These are phyloP conservation scores for Cardiospermum halicacabum DNA, from an alignment of 345 rosid species.

Conservation along the genomic window DNA sequence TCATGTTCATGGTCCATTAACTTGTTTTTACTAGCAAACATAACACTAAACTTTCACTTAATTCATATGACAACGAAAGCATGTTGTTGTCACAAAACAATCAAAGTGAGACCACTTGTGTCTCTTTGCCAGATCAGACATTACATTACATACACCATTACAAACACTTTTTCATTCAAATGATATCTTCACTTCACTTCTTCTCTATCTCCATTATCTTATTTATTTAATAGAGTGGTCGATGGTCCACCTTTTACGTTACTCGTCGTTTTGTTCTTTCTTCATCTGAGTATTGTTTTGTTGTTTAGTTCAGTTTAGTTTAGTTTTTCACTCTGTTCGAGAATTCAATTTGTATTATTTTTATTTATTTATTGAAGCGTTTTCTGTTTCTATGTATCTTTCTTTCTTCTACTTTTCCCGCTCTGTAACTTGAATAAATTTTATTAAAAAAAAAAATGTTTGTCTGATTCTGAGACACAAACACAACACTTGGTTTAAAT, in stretches of 20 bases:
- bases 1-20: neutral
- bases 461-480: neutral
- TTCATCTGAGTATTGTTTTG: constrained; percentile 32
- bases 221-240: neutral
- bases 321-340: constrained; percentile 39
- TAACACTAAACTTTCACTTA: too few relatives aligned
- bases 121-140: neutral
- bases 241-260: constrained; percentile 23
- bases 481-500: too few relatives aligned
- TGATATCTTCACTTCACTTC: neutral
- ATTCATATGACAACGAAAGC: constrained; percentile 21
- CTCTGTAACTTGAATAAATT: constrained; percentile 32
- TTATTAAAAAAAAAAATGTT: neutral
- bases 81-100: neutral
- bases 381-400: too few relatives aligned
- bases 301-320: too few relatives aligned
- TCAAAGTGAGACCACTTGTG: too few relatives aligned
- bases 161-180: neutral
- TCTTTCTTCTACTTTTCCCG: constrained; percentile 68
- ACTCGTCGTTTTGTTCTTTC: constrained; percentile 43
- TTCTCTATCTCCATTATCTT: constrained; percentile 2
- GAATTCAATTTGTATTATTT: too few relatives aligned
- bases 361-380: too few relatives aligned
- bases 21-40: neutral
- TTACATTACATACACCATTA: neutral